Percentiles rank a stretch among this genome's conserved stretches.
These are phyloP conservation scores for Parachaetomium inaequale DNA, from an alignment of 495 filamentous ascomycete genomes.

Conservation along the genomic window DNA sequence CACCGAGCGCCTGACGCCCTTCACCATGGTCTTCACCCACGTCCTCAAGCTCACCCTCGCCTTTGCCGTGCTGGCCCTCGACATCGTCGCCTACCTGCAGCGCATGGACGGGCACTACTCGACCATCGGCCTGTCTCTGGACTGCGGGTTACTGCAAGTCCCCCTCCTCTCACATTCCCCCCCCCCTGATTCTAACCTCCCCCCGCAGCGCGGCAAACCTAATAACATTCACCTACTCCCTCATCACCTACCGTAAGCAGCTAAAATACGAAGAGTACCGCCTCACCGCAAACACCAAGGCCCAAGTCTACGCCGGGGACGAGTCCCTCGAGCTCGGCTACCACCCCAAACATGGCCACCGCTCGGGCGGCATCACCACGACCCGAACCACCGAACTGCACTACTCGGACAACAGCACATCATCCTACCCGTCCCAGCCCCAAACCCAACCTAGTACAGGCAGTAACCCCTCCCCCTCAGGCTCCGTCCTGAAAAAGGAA, in stretches of 20 bases:
- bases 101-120: slow-evolving; percentile 41
- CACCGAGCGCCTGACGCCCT: slow-evolving; percentile 45
- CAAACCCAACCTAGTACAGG: neutral
- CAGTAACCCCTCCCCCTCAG: neutral
- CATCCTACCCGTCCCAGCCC: slow-evolving; percentile 15
- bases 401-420: slow-evolving; percentile 14
- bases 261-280: slow-evolving; percentile 45
- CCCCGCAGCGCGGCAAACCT: slow-evolving; percentile 32
- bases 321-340: slow-evolving; percentile 23
- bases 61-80: slow-evolving; percentile 42
- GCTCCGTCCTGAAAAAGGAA: slow-evolving; percentile 24
- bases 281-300: slow-evolving; percentile 34
- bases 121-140: slow-evolving; percentile 40
- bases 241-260: slow-evolving; percentile 39
- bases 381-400: neutral
- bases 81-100: slow-evolving; percentile 40
- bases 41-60: slow-evolving; percentile 43
- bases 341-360: slow-evolving; percentile 6
- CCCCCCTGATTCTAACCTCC: neutral
- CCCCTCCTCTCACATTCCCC: neutral
- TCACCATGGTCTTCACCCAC: slow-evolving; percentile 43
- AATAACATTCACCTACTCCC: slow-evolving; percentile 37
- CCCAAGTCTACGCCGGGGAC: neutral
- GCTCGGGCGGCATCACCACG: neutral
- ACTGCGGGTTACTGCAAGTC: slow-evolving; percentile 40